A percentile compares a stretch with the other conserved stretches of the same genome.
phyloP scores from a whole-genome alignment of 768 basidiomycete species.

The Amanita jacksonii region DNA sequence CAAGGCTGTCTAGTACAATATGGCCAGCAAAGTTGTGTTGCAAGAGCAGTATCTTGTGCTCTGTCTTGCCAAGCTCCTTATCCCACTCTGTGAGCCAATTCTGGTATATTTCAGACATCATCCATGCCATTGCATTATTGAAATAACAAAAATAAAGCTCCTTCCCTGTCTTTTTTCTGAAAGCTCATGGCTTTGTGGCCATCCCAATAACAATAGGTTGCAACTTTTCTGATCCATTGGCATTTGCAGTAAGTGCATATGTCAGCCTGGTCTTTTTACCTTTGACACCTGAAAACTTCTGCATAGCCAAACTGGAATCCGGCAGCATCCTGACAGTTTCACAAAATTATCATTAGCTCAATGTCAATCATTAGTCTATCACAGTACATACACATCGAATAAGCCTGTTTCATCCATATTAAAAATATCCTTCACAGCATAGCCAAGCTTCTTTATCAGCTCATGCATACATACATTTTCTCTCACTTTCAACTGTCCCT shows the following conservation, averaged over 20 bases:
- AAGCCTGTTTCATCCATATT: constrained; percentile 28
- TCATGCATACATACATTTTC: too few relatives aligned
- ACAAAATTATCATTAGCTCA: neutral
- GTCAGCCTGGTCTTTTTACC: constrained; percentile 23
- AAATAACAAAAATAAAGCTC: constrained; percentile 25
- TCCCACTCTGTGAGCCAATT: constrained; percentile 26
- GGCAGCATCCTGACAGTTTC: constrained; percentile 23
- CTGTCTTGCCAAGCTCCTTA: constrained; percentile 17
- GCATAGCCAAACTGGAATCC: constrained; percentile 19
- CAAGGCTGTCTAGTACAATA: constrained; percentile 14
- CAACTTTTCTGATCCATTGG: constrained; percentile 23
- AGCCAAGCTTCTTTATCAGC: constrained; percentile 21
- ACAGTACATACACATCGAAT: constrained; percentile 22
- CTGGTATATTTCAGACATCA: constrained; percentile 24
- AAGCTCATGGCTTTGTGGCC: constrained; percentile 17
- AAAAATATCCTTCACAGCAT: constrained; percentile 21
- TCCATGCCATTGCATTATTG: constrained; percentile 30
- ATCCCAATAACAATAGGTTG: constrained; percentile 25
- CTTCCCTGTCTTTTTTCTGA: constrained; percentile 19
- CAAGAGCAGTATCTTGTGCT: constrained; percentile 21
- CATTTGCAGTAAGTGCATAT: constrained; percentile 24
- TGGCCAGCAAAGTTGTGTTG: constrained; percentile 24
- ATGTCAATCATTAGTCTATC: neutral
- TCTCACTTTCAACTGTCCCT: constrained; percentile 18
- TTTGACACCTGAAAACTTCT: constrained; percentile 21